Conservation (phyloP, 257 asterid species). For the Echites panduratus region DNA sequence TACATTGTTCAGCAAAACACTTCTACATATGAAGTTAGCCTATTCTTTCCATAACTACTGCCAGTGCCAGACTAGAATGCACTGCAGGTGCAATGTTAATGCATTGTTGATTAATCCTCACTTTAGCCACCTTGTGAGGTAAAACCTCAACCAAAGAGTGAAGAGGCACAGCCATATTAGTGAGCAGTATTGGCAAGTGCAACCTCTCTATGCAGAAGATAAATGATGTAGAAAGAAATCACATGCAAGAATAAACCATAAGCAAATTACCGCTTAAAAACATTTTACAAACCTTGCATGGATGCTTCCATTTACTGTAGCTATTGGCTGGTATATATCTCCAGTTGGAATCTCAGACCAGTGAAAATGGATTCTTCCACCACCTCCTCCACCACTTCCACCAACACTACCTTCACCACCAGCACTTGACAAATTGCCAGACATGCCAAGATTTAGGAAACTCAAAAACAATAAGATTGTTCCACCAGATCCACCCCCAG, state of each 20-base stretch:
- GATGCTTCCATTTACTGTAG: slow-evolving; percentile 78
- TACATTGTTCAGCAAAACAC: background rate
- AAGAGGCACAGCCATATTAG: background rate
- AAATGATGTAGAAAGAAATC: background rate
- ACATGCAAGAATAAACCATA: background rate
- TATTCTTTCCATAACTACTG: background rate
- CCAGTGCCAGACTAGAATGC: too few relatives aligned
- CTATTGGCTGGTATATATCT: slow-evolving; percentile 88
- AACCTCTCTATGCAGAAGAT: background rate
- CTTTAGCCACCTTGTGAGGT: background rate
- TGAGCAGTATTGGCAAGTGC: background rate
- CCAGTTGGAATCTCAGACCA: slow-evolving; percentile 94
- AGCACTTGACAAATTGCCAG: slow-evolving; percentile 68
- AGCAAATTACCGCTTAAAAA: background rate
- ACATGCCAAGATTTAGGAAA: slow-evolving; percentile 42
- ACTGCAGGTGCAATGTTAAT: background rate
- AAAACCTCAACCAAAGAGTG: background rate
- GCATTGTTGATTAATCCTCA: background rate
- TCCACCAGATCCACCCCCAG: slow-evolving; percentile 99
- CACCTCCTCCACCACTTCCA: slow-evolving; percentile 97
- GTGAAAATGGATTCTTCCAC: slow-evolving; percentile 96
- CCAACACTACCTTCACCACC: slow-evolving; percentile 76
- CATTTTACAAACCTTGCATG: slow-evolving; percentile 50
- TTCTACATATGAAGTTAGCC: too few relatives aligned
- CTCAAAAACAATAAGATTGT: slow-evolving; percentile 74